Evolutionary conservation across 768 basidiomycete genomes (phyloP).

Genomic region (Serendipita vermifera): DNA sequence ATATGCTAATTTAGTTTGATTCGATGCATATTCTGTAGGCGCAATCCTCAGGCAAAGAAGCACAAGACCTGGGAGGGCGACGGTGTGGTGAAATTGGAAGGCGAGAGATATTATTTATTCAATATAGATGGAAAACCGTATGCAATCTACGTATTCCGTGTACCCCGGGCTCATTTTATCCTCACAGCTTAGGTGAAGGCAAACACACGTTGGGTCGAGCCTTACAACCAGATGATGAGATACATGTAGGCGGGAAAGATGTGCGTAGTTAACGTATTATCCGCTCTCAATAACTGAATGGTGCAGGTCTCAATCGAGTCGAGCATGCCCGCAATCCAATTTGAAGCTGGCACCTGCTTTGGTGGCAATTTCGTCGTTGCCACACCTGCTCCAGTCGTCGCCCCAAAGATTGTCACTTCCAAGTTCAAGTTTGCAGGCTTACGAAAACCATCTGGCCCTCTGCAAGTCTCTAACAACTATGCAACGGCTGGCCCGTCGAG

Average conservation of each 20-base stretch:
- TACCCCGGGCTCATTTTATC: slow-evolving; percentile 3
- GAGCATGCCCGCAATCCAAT: slow-evolving; percentile 6
- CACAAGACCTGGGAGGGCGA: slow-evolving; percentile 76
- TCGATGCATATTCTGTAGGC: slow-evolving; percentile 32
- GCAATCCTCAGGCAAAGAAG: slow-evolving; percentile 60
- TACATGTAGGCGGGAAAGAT: slow-evolving; percentile 20
- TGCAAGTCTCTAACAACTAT: not conserved
- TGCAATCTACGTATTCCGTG: not conserved
- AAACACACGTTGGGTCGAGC: not conserved
- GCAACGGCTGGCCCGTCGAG: not conserved
- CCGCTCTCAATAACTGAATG: not conserved
- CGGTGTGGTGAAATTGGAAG: slow-evolving; percentile 16
- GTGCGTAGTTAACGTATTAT: slow-evolving; percentile 11
- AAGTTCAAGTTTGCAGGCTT: not conserved
- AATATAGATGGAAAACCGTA: slow-evolving; percentile 5
- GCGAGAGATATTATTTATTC: slow-evolving; percentile 20
- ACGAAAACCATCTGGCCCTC: not conserved
- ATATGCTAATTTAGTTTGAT: slow-evolving; percentile 1
- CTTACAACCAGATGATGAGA: slow-evolving; percentile 15
- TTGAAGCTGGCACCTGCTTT: too few species aligned
- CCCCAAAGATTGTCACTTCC: not conserved
- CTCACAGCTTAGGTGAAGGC: not conserved
- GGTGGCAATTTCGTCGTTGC: not conserved
- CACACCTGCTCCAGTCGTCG: not conserved
- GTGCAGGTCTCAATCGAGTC: slow-evolving; percentile 14